phyloP scores from a whole-genome alignment of 768 basidiomycete genomes.

The Coprinopsis sp. region DNA sequence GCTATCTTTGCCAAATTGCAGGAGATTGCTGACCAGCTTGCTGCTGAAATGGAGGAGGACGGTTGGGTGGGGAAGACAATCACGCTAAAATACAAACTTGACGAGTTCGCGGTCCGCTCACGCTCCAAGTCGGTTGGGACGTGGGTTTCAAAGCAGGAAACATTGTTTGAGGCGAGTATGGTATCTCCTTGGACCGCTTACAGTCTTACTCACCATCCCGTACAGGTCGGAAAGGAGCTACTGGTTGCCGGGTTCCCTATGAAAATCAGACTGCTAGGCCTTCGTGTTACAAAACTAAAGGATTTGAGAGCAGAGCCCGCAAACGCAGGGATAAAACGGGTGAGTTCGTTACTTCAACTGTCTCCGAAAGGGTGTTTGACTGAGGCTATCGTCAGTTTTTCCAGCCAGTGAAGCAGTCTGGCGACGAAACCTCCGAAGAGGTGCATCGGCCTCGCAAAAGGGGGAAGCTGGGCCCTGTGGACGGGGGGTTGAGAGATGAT shows the following conservation, averaged over 20 bases:
- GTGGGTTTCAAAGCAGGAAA: conserved; percentile 75
- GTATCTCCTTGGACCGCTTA: conserved; percentile 1
- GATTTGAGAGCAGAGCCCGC: conserved; percentile 55
- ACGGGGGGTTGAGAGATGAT: conserved; percentile 15
- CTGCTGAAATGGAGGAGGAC: conserved; percentile 68
- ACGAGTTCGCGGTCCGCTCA: conserved; percentile 84
- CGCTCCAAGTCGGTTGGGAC: conserved; percentile 76
- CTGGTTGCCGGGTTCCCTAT: conserved; percentile 77
- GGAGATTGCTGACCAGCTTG: conserved; percentile 77
- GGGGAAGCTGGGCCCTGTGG: conserved; percentile 23
- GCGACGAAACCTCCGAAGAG: conserved; percentile 36
- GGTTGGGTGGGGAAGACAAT: conserved; percentile 88
- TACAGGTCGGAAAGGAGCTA: conserved; percentile 74
- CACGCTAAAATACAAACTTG: conserved; percentile 89
- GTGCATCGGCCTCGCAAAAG: conserved; percentile 13
- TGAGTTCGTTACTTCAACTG: conserved; percentile 26
- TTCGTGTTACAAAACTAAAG: conserved; percentile 84
- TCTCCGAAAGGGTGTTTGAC: too few species aligned
- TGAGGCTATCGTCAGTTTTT: conserved; percentile 56
- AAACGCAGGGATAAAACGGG: conserved; percentile 66
- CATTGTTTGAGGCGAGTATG: conserved; percentile 63
- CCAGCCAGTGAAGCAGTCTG: conserved; percentile 31
- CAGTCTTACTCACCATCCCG: conserved; percentile 11
- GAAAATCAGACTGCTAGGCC: conserved; percentile 78
- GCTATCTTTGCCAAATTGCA: conserved; percentile 69